A percentile compares a stretch with the other conserved stretches of the same genome.
phyloP scores from a whole-genome alignment of 768 basidiomycete genomes.

The Lactarius sanguifluus region DNA sequence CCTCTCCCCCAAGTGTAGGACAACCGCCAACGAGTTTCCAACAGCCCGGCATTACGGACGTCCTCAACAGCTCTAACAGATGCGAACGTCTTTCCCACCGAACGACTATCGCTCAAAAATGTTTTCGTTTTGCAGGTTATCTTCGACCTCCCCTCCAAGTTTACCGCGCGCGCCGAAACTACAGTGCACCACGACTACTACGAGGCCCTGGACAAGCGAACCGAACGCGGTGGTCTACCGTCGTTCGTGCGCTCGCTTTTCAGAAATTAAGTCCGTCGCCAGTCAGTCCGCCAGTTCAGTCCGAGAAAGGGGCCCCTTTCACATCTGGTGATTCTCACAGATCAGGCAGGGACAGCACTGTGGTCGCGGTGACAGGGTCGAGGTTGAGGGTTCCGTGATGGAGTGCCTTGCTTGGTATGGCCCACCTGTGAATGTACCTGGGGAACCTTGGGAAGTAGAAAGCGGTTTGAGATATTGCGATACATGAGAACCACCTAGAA shows the following conservation, averaged over 20 bases:
- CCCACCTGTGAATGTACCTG: not conserved
- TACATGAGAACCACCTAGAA: not conserved
- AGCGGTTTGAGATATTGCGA: not conserved
- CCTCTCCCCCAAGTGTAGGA: not conserved
- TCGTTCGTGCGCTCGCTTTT: not conserved
- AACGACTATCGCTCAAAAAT: not conserved
- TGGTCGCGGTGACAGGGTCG: not conserved
- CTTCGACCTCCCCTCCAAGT: constrained; percentile 10
- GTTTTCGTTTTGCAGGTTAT: not conserved
- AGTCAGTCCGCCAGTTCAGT: not conserved
- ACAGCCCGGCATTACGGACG: not conserved
- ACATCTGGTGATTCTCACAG: not conserved
- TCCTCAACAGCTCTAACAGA: not conserved
- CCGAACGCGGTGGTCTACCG: not conserved
- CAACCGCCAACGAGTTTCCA: not conserved
- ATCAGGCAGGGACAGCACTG: not conserved
- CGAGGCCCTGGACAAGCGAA: not conserved
- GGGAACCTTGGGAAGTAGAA: not conserved
- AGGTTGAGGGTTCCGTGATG: not conserved
- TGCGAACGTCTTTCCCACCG: not conserved
- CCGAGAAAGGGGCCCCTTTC: not conserved
- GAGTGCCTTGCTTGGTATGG: not conserved
- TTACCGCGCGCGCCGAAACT: not conserved
- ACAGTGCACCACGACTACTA: not conserved
- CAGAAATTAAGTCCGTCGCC: not conserved